These are phyloP conservation scores for Isatis lusitanica DNA, from an alignment of 441 rosid genomes.

Conservation along the genomic window DNA sequence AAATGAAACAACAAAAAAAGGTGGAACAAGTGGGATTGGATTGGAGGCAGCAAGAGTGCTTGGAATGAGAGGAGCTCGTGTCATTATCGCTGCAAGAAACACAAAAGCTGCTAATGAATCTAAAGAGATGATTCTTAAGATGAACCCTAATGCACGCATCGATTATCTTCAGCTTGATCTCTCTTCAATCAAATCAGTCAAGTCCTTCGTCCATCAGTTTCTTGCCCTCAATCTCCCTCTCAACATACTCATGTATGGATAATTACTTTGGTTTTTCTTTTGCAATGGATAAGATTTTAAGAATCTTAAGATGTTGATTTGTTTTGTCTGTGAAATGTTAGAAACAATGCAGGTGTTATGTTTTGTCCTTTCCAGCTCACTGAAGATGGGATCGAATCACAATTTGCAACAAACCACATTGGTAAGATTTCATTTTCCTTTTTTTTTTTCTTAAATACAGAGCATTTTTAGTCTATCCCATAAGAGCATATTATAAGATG, in stretches of 20 bases:
- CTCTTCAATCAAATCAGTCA: constrained; percentile 57
- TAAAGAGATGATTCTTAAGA: constrained; percentile 42
- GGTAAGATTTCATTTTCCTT: constrained; percentile 40
- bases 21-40: constrained; percentile 93
- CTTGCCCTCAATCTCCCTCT: constrained; percentile 62
- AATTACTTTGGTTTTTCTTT: not conserved
- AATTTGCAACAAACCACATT: constrained; percentile 76
- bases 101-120: constrained; percentile 68
- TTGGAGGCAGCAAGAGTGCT: constrained; percentile 84
- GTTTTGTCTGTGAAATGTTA: constrained; percentile 31
- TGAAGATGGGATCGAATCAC: constrained; percentile 74
- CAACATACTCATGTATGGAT: constrained; percentile 65
- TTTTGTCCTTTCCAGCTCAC: constrained; percentile 79
- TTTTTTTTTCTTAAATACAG: not conserved
- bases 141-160: constrained; percentile 43
- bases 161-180: constrained; percentile 65
- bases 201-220: constrained; percentile 52
- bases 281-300: not conserved
- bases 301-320: not conserved
- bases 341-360: constrained; percentile 93
- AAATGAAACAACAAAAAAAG: constrained; percentile 36
- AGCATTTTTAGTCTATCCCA: not conserved
- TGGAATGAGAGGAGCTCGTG: constrained; percentile 66
- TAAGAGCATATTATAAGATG: not conserved
- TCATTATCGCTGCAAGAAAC: constrained; percentile 84